These are phyloP conservation scores for Aspergillus ochraceoroseus DNA, from an alignment of 2,329 filamentous ascomycete species.

Conservation along the genomic window DNA sequence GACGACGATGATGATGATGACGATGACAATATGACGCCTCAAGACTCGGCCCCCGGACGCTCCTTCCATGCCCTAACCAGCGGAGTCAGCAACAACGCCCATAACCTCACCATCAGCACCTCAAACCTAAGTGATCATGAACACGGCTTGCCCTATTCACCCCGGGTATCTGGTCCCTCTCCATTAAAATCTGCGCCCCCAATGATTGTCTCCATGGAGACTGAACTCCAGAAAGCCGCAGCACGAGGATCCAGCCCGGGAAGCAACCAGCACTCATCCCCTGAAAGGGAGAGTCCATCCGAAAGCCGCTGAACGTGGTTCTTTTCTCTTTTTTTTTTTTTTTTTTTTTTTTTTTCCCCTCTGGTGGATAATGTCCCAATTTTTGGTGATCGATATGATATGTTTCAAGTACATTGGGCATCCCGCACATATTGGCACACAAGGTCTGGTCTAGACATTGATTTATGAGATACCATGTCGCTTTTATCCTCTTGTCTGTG, in stretches of 20 bases:
- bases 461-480: constrained; percentile 20
- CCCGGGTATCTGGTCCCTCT: constrained; percentile 20
- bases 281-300: constrained; percentile 14
- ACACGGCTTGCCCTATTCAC: constrained; percentile 14
- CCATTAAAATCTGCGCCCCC: constrained; percentile 34
- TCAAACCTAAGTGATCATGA: constrained; percentile 31
- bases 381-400: constrained; percentile 4
- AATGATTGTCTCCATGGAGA: constrained; percentile 27
- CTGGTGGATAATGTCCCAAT: neutral
- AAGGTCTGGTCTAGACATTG: constrained; percentile 15
- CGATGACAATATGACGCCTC: constrained; percentile 25
- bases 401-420: constrained; percentile 6
- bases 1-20: constrained; percentile 17
- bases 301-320: constrained; percentile 13
- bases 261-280: constrained; percentile 22
- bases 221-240: constrained; percentile 21
- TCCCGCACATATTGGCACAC: constrained; percentile 16
- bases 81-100: constrained; percentile 27
- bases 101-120: constrained; percentile 30
- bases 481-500: constrained; percentile 10
- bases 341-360: constrained; percentile 8
- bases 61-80: constrained; percentile 34
- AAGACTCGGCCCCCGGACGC: constrained; percentile 23
- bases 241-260: constrained; percentile 28
- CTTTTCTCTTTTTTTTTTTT: too few species aligned